phyloP scores from a whole-genome alignment of 225 moss, liverwort and hornwort species.

The Rhytidiadelphus loreus region DNA sequence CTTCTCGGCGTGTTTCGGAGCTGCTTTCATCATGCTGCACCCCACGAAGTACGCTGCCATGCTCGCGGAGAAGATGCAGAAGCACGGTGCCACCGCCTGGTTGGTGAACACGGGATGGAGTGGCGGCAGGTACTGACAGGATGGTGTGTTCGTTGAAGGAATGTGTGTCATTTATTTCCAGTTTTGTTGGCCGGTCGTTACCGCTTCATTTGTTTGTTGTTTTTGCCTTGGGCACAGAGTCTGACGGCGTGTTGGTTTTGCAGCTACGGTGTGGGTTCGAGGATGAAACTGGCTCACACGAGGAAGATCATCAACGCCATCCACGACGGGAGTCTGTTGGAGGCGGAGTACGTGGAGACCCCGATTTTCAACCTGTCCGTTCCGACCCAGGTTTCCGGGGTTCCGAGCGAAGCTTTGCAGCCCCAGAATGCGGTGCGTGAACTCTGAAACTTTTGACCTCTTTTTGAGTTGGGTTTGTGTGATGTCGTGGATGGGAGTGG shows the following conservation, averaged over 20 bases:
- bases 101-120: slow-evolving; percentile 96
- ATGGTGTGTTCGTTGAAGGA: background rate
- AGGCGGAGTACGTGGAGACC: slow-evolving; percentile 45
- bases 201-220: background rate
- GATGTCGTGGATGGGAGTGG: background rate
- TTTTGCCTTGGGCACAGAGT: background rate
- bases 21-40: slow-evolving; percentile 98
- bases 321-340: slow-evolving; percentile 71
- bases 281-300: slow-evolving; percentile 87
- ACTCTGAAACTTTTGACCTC: accelerated
- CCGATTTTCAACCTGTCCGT: slow-evolving; percentile 85
- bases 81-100: slow-evolving; percentile 74
- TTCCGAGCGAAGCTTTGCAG: slow-evolving; percentile 64
- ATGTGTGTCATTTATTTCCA: no score
- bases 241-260: background rate
- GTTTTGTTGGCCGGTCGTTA: background rate
- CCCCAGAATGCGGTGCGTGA: slow-evolving; percentile 82
- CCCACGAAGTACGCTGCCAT: slow-evolving; percentile 95
- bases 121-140: slow-evolving; percentile 67
- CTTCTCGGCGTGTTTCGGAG: slow-evolving; percentile 97
- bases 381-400: slow-evolving; percentile 58
- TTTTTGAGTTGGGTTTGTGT: background rate
- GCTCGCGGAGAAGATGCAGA: slow-evolving; percentile 91
- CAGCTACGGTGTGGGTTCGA: slow-evolving; percentile 79
- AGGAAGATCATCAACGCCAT: slow-evolving; percentile 90